These are phyloP conservation scores for Magnolia sinica DNA, from an alignment of 164 flowering plant species.

Conservation along the genomic window DNA sequence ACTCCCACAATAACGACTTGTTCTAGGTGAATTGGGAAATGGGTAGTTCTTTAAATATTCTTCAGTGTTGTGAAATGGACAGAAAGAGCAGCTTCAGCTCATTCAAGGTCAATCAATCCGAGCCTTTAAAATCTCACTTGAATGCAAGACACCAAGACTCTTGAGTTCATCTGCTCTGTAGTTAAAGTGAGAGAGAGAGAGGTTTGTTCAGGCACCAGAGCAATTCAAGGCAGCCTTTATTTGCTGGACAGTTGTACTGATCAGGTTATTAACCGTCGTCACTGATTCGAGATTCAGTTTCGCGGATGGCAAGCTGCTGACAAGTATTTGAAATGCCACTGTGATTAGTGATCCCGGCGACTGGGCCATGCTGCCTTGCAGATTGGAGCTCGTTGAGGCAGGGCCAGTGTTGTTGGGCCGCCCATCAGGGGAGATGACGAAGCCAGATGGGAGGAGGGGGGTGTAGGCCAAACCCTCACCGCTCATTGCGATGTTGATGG, in stretches of 20 bases:
- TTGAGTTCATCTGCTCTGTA: constrained; percentile 30
- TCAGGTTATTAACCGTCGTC: constrained; percentile 66
- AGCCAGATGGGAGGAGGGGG: constrained; percentile 78
- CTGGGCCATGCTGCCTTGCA: constrained; percentile 8
- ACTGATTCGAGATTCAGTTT: constrained; percentile 67
- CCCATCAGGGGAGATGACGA: constrained; percentile 67
- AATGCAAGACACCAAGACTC: constrained; percentile 25
- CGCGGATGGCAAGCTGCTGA: constrained; percentile 65
- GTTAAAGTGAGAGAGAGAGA: constrained; percentile 23
- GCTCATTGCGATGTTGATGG: constrained; percentile 71
- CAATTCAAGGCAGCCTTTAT: constrained; percentile 54
- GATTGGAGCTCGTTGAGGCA: constrained; percentile 21
- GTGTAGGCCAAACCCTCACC: constrained; percentile 79
- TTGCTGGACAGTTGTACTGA: constrained; percentile 69
- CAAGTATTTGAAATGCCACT: constrained; percentile 73
- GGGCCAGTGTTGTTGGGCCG: constrained; percentile 21
- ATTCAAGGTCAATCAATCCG: constrained; percentile 47
- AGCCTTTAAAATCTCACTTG: constrained; percentile 24
- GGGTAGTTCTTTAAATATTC: not conserved
- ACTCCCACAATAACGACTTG: not conserved
- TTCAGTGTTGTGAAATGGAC: constrained; percentile 20
- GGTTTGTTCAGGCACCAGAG: constrained; percentile 8
- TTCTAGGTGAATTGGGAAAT: not conserved
- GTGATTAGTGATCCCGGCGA: constrained; percentile 67
- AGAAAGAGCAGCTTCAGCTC: constrained; percentile 33